Percentiles rank a stretch among this genome's conserved stretches.
phyloP scores from a whole-genome alignment of 2,329 filamentous ascomycete genomes.

The Fusarium odoratissimum region DNA sequence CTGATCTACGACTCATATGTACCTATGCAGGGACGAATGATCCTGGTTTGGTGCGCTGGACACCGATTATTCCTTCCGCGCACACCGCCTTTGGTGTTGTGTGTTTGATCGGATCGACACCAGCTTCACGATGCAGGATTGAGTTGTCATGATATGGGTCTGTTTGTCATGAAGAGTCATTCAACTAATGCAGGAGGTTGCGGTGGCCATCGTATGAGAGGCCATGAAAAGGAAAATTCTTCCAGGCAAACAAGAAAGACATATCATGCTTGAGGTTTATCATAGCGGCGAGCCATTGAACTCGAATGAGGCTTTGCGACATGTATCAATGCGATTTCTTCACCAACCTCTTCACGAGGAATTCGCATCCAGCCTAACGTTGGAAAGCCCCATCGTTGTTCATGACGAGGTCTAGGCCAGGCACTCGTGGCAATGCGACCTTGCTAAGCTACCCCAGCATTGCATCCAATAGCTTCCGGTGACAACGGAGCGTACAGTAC shows the following conservation, averaged over 20 bases:
- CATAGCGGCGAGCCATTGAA: background rate
- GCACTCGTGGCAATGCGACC: conserved; percentile 36
- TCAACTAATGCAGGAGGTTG: conserved; percentile 4
- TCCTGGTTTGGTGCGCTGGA: conserved; percentile 18
- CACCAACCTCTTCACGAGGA: conserved; percentile 9
- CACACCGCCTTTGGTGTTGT: conserved; percentile 32
- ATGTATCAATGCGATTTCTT: conserved; percentile 5
- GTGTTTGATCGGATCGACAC: conserved; percentile 20
- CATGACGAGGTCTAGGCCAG: conserved; percentile 28
- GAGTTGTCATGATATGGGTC: conserved; percentile 30
- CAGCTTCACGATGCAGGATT: conserved; percentile 22
- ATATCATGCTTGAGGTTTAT: background rate
- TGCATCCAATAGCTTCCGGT: conserved; percentile 28
- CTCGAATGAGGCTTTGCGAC: background rate
- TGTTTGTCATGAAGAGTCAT: conserved; percentile 12
- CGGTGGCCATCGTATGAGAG: conserved; percentile 19
- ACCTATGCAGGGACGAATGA: conserved; percentile 22
- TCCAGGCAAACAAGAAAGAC: background rate
- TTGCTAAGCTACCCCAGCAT: conserved; percentile 34
- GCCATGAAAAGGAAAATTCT: background rate
- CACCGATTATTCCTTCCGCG: conserved; percentile 15
- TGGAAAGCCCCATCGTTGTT: conserved; percentile 12
- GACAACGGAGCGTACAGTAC: conserved; percentile 9
- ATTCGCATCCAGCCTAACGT: background rate
- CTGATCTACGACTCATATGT: conserved; percentile 9